phyloP scores from a whole-genome alignment of 2,329 filamentous ascomycete species.

The Leptographium radiaticola region DNA sequence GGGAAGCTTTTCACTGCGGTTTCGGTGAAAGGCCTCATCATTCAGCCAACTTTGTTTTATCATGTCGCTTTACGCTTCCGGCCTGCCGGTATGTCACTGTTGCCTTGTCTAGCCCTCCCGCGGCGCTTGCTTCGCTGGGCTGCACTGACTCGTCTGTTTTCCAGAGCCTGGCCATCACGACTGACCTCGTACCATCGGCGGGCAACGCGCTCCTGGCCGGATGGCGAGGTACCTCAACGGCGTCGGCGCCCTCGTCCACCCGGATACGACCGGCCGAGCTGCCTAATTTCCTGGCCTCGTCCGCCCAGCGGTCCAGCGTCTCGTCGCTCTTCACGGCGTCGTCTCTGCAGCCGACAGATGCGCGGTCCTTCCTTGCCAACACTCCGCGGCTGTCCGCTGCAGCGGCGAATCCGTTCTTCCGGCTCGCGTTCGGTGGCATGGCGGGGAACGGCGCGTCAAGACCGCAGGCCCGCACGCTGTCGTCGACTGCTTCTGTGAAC shows the following conservation, averaged over 20 bases:
- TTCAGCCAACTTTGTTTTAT: neutral
- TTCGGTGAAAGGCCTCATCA: neutral
- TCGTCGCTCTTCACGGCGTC: conserved; percentile 15
- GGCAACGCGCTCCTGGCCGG: conserved; percentile 25
- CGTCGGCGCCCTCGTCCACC: neutral
- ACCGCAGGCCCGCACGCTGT: neutral
- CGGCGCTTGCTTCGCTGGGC: neutral
- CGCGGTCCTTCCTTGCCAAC: conserved; percentile 9
- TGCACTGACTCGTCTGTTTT: neutral
- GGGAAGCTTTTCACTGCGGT: neutral
- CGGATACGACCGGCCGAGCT: neutral
- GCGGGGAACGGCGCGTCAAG: neutral
- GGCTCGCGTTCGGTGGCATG: neutral
- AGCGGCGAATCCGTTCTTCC: conserved; percentile 4
- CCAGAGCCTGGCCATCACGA: conserved; percentile 24
- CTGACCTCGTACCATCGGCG: conserved; percentile 33
- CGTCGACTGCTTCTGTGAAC: neutral
- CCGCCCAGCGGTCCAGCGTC: conserved; percentile 5
- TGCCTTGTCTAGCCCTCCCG: neutral
- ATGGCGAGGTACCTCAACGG: conserved; percentile 16
- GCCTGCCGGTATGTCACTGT: conserved; percentile 7
- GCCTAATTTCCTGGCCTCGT: neutral
- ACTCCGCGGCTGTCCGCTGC: conserved; percentile 1
- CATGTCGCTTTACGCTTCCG: conserved; percentile 7
- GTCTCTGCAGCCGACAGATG: conserved; percentile 11